phyloP scores from a whole-genome alignment of 495 filamentous ascomycete species.

The Penicillium psychrofluorescens region DNA sequence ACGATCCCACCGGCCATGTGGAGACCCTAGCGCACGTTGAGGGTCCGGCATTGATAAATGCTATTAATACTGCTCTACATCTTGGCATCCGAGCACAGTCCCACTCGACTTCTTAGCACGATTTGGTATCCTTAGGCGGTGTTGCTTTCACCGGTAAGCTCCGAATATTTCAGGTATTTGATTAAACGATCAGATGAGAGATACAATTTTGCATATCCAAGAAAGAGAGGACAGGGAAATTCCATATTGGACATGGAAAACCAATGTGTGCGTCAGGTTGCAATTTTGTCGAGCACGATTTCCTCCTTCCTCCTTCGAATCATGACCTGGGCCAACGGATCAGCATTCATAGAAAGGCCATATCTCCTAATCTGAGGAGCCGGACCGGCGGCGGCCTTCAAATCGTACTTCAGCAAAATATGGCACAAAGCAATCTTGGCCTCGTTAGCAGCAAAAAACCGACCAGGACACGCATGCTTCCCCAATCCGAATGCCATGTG shows the following conservation, averaged over 20 bases:
- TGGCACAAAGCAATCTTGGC: conserved; percentile 30
- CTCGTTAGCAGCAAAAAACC: conserved; percentile 39
- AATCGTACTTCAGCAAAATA: conserved; percentile 45
- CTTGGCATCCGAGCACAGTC: too few relatives aligned
- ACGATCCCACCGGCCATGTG: too few relatives aligned
- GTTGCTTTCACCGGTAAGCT: too few relatives aligned
- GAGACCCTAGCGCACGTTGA: too few relatives aligned
- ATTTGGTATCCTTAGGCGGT: too few relatives aligned
- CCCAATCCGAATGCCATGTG: conserved; percentile 40
- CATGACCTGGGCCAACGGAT: background rate
- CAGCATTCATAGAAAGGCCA: background rate
- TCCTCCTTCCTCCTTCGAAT: background rate
- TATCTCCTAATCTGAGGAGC: background rate
- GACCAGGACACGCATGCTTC: conserved; percentile 43
- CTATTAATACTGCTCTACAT: too few relatives aligned
- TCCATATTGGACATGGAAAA: background rate
- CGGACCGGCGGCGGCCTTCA: conserved; percentile 13
- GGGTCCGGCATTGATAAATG: too few relatives aligned
- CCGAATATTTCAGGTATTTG: too few relatives aligned
- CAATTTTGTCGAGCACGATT: background rate
- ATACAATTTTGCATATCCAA: background rate
- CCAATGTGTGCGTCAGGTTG: background rate
- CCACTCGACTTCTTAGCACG: too few relatives aligned
- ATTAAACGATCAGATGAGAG: too few relatives aligned
- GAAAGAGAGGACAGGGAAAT: background rate